Conservation (phyloP, 192 early-diverging fungal genomes). For the Neocallimastix lanati region DNA sequence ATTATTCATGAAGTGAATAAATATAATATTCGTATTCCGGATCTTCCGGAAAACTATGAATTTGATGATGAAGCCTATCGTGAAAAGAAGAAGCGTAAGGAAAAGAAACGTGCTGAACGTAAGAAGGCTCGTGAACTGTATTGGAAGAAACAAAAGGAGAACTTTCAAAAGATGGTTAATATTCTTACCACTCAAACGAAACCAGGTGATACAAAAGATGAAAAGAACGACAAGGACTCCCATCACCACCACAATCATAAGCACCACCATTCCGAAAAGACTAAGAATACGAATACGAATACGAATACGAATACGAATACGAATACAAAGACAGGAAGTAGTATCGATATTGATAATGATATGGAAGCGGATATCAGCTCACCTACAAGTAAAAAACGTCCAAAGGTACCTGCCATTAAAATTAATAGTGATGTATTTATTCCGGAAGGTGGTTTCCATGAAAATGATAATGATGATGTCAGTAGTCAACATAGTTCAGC, state of each 20-base stretch:
- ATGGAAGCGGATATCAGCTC: no score
- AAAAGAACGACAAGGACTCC: no score
- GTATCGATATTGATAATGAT: no score
- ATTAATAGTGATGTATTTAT: not conserved
- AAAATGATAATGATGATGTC: not conserved
- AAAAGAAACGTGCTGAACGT: not conserved
- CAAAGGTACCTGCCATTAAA: not conserved
- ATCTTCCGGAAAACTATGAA: not conserved
- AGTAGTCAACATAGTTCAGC: not conserved
- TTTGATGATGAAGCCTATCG: not conserved
- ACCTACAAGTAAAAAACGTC: not conserved
- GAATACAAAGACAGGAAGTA: no score
- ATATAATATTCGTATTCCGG: conserved; percentile 1
- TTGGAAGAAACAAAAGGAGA: not conserved
- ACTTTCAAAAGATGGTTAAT: not conserved
- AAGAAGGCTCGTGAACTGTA: not conserved
- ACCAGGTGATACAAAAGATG: no score
- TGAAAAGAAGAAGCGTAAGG: not conserved
- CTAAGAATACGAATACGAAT: no score
- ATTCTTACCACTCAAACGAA: not conserved
- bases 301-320: no score
- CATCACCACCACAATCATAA: no score
- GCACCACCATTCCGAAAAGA: no score
- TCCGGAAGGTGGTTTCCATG: not conserved
- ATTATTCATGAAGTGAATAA: conserved; percentile 35